Conservation (phyloP, 2,329 filamentous ascomycete genomes). For the Penicillium digitatum region DNA sequence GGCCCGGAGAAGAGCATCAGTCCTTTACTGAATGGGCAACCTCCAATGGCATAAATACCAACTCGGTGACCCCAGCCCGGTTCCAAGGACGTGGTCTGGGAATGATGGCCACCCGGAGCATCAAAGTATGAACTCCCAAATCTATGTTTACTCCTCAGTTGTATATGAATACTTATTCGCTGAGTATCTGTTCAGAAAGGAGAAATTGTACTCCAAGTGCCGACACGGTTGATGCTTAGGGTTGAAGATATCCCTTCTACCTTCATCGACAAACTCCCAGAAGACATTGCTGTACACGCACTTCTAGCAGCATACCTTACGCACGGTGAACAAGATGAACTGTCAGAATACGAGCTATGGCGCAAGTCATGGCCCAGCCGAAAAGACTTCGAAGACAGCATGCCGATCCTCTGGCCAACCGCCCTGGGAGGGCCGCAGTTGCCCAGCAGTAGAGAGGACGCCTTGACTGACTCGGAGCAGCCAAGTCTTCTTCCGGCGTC, state of each 20-base stretch:
- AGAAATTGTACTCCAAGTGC: constrained; percentile 63
- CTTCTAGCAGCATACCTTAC: constrained; percentile 67
- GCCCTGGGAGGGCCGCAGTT: constrained; percentile 36
- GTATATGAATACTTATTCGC: constrained; percentile 1
- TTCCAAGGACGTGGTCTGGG: constrained; percentile 74
- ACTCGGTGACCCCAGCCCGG: constrained; percentile 62
- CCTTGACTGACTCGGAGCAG: neutral
- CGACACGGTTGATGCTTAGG: constrained; percentile 60
- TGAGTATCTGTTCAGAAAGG: constrained; percentile 45
- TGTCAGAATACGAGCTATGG: constrained; percentile 55
- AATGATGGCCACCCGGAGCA: constrained; percentile 63
- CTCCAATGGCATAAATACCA: constrained; percentile 60
- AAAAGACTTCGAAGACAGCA: constrained; percentile 55
- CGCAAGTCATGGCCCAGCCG: constrained; percentile 62
- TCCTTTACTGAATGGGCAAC: constrained; percentile 66
- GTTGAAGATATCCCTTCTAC: constrained; percentile 55
- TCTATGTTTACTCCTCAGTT: neutral
- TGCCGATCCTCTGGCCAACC: constrained; percentile 55
- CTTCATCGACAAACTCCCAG: constrained; percentile 52
- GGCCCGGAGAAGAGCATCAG: constrained; percentile 40
- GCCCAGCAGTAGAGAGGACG: constrained; percentile 27
- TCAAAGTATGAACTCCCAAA: constrained; percentile 52
- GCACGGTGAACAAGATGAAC: constrained; percentile 46
- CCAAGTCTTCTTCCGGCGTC: constrained; percentile 33
- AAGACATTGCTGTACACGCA: constrained; percentile 62